These are phyloP conservation scores for Drosera spatulata DNA, from an alignment of 179 eudicot species.

Conservation along the genomic window DNA sequence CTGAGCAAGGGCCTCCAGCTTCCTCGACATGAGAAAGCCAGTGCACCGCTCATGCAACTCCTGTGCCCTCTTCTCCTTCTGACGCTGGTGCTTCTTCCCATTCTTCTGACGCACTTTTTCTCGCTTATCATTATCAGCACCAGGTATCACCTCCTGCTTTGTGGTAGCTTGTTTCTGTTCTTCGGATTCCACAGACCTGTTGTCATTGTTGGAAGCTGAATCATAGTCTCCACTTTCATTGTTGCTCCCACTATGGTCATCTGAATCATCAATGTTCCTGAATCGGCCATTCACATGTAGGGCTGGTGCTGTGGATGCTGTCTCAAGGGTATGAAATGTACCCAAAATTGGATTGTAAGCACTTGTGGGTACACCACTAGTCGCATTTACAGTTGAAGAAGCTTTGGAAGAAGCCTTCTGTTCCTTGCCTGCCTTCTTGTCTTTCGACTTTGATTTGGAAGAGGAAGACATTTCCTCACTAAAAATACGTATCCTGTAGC, in stretches of 20 bases:
- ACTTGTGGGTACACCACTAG: constrained; percentile 41
- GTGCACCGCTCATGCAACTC: constrained; percentile 82
- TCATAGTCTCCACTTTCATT: constrained; percentile 60
- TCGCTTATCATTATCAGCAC: constrained; percentile 81
- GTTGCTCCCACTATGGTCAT: constrained; percentile 52
- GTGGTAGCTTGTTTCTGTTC: constrained; percentile 71
- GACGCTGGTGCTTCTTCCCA: constrained; percentile 94
- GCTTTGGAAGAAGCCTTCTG: constrained; percentile 56
- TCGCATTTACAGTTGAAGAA: constrained; percentile 32
- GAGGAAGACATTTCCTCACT: constrained; percentile 52
- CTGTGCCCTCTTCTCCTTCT: constrained; percentile 90
- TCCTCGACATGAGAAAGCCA: constrained; percentile 88
- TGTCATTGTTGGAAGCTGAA: constrained; percentile 70
- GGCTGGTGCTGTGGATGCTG: constrained; percentile 34
- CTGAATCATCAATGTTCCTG: constrained; percentile 72
- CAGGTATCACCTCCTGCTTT: constrained; percentile 54
- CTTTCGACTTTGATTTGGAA: constrained; percentile 64
- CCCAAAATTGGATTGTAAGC: constrained; percentile 76
- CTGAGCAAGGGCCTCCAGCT: constrained; percentile 80
- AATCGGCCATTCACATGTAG: constrained; percentile 62
- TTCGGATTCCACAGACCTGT: constrained; percentile 89
- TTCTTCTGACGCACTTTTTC: constrained; percentile 89
- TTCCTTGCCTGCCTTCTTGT: constrained; percentile 56
- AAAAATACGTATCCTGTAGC: neutral
- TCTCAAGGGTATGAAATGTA: constrained; percentile 69